Base-by-base conservation (phyloP, 2,329 filamentous ascomycete genomes). In the Coniochaeta hoffmannii region DNA sequence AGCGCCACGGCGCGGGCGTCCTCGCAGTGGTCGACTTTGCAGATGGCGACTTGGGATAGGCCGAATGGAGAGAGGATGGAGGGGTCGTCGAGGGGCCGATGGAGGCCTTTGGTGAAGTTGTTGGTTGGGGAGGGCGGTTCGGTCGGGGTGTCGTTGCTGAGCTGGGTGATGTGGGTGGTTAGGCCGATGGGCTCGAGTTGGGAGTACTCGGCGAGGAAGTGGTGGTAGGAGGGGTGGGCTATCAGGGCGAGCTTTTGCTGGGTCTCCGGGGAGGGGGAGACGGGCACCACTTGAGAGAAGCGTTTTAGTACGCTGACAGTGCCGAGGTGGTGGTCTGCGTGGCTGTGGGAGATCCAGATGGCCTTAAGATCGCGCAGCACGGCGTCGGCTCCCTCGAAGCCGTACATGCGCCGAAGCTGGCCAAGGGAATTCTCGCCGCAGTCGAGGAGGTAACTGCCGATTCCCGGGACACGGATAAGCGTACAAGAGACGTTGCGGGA, bases 401-500 rank as follows among this genome's bases (percentile, higher is more conserved):
- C 78, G 64, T 88, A 93, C 0, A 89, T 77, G 53, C 94, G 87
- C 56, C 83, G 83, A 36, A 99, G 74, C 68, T 97, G 92, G 11
- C 93, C 93, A 9, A 97, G 73, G 0, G 94, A 97, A 65, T 90
- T 91, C 71, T 99, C 94, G 56, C 94, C 94, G 62, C 86, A 90
- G 71, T 99, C 94, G 56, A 99, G 81, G 1, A 99, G 76, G 66
- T 96, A 95, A 67, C 83, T 91, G n/a, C 94, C 94, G 62, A 85
- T 81, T 4, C 86, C 88, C 7, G 94, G 94, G 3, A 96, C 86
- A 14, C 89, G 82, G 46, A 99, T 73, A 4, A 99, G 76, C 0
- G 92, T 97, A 1, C 86, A 85, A 11, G 93, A 96, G 19, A 99
- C 94, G 68, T 97, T 99, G 63, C 94, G 88, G 69, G 97, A 94